These are phyloP conservation scores for Rhodotorula kratochvilovae DNA, from an alignment of 768 basidiomycete genomes.

Conservation along the genomic window DNA sequence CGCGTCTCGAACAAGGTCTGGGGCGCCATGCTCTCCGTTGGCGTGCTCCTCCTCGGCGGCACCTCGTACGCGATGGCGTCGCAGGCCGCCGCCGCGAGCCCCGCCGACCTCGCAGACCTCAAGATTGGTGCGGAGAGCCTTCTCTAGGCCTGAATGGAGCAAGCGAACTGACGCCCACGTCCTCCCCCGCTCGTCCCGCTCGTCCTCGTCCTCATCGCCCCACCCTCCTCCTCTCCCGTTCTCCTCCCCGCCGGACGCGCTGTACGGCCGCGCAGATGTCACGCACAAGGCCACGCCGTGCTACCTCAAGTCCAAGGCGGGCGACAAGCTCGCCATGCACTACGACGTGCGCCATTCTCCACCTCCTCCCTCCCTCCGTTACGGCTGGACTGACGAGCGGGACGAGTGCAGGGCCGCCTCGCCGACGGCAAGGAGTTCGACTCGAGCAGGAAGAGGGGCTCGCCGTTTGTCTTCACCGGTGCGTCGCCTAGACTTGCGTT, in stretches of 20 bases:
- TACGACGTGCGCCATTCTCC: constrained; percentile 21
- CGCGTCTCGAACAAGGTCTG: constrained; percentile 29
- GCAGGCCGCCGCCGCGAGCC: neutral
- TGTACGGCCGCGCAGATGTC: neutral
- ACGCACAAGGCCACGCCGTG: constrained; percentile 35
- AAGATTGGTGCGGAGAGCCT: neutral
- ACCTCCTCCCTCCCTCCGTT: neutral
- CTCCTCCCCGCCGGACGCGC: neutral
- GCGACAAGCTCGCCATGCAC: constrained; percentile 36
- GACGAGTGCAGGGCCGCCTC: neutral
- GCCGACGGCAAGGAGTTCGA: constrained; percentile 48
- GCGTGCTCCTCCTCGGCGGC: constrained; percentile 14
- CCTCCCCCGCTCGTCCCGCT: neutral
- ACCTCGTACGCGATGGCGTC: constrained; percentile 2
- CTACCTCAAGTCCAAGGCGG: constrained; percentile 22
- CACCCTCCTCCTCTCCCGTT: neutral
- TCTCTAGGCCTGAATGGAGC: no score
- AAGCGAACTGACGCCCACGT: neutral
- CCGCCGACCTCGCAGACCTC: neutral
- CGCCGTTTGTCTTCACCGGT: constrained; percentile 51
- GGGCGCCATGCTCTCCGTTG: constrained; percentile 25
- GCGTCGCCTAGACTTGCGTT: constrained; percentile 40
- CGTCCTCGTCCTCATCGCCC: neutral
- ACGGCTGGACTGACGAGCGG: no score
- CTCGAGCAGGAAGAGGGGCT: constrained; percentile 47